Conservation (phyloP, 306 rosid species). For the Echinosophora koreensis region DNA sequence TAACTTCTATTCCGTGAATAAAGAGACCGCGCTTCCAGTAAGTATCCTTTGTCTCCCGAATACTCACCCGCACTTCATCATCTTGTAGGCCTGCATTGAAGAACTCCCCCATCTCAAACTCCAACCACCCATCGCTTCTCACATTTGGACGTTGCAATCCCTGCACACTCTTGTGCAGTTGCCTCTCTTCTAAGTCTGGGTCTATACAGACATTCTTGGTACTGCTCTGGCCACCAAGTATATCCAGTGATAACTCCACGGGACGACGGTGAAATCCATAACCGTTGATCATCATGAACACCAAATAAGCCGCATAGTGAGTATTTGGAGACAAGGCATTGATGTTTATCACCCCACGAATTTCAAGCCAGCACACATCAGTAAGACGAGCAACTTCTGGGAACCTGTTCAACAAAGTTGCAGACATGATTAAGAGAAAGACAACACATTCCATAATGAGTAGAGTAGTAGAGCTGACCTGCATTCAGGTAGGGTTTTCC, state of each 20-base stretch:
- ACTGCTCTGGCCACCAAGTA: conserved; percentile 17
- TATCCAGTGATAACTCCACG: conserved; percentile 52
- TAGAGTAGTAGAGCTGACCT: conserved; percentile 31
- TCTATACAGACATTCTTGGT: conserved; percentile 40
- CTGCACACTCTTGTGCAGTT: not conserved
- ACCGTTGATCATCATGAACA: conserved; percentile 52
- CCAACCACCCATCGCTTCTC: conserved; percentile 72
- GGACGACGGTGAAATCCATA: conserved; percentile 53
- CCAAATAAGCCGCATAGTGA: conserved; percentile 64
- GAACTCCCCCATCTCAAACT: conserved; percentile 76
- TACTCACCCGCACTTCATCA: conserved; percentile 58
- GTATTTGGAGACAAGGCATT: conserved; percentile 74
- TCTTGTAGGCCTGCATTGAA: conserved; percentile 51
- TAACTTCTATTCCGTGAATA: conserved; percentile 76
- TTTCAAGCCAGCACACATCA: too few species aligned
- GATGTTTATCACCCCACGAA: too few species aligned
- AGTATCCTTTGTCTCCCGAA: conserved; percentile 45
- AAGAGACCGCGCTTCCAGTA: conserved; percentile 67
- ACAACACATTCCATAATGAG: too few species aligned
- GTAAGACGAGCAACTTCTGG: conserved; percentile 66
- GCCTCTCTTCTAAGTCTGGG: not conserved
- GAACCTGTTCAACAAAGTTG: conserved; percentile 54
- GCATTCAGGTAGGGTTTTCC: conserved; percentile 25
- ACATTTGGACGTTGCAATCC: conserved; percentile 43
- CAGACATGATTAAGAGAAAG: not conserved